Conservation (phyloP, 352 stramenopile species). For the Phytophthora chlamydospora region DNA sequence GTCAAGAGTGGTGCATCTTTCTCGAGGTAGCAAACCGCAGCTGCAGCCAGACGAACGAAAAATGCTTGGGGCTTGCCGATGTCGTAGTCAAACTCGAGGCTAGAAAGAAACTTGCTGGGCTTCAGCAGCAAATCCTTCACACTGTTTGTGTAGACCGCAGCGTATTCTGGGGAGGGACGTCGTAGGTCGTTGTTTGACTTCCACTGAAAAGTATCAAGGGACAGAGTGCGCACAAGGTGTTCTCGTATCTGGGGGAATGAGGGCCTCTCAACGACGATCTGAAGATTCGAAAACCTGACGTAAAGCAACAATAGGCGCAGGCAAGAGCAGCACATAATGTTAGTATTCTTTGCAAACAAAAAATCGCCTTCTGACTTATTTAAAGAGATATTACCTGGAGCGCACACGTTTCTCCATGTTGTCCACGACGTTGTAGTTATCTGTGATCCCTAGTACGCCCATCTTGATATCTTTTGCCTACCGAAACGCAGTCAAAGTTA, state of each 20-base stretch:
- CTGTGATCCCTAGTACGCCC: constrained; percentile 78
- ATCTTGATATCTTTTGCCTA: constrained; percentile 83
- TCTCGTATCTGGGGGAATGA: constrained; percentile 60
- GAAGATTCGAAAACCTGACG: constrained; percentile 78
- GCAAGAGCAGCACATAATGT: not conserved
- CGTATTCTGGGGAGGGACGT: constrained; percentile 36
- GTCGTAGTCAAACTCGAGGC: constrained; percentile 81
- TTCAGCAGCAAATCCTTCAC: constrained; percentile 41
- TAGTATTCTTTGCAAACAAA: no score
- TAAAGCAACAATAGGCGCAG: constrained; percentile 2
- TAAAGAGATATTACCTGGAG: constrained; percentile 46
- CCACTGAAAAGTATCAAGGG: constrained; percentile 46
- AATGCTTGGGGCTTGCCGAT: constrained; percentile 70
- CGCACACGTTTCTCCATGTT: constrained; percentile 85
- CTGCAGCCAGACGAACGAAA: constrained; percentile 64
- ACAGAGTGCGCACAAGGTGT: constrained; percentile 51
- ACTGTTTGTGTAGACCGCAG: constrained; percentile 45
- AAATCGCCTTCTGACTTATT: not conserved
- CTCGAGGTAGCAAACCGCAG: constrained; percentile 58
- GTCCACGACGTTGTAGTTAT: constrained; percentile 84
- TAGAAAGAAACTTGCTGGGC: constrained; percentile 48
- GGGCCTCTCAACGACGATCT: constrained; percentile 72
- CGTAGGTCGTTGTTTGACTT: constrained; percentile 8
- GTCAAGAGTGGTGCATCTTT: constrained; percentile 44
- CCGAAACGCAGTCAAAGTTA: constrained; percentile 1